phyloP scores from a whole-genome alignment of 2,329 filamentous ascomycete species.

The Apiospora phragmitis region DNA sequence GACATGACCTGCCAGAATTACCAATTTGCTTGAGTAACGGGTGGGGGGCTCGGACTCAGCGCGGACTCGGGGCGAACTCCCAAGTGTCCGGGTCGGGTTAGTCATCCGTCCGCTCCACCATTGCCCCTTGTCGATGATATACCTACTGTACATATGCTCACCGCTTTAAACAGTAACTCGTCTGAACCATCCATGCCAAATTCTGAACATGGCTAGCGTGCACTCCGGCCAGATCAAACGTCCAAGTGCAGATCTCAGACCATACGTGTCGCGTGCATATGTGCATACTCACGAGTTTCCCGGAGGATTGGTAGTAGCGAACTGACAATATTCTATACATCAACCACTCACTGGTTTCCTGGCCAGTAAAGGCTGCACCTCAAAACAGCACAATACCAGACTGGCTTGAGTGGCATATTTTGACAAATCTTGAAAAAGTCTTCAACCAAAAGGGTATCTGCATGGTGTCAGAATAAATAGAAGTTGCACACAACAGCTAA shows the following conservation, averaged over 20 bases:
- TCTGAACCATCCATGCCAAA: neutral
- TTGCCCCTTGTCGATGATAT: neutral
- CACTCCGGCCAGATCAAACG: neutral
- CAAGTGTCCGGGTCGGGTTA: neutral
- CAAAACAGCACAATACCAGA: neutral
- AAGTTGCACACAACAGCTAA: neutral
- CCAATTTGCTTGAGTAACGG: neutral
- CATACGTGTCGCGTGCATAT: too few relatives aligned
- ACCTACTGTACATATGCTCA: neutral
- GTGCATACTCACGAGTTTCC: neutral
- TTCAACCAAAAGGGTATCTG: neutral
- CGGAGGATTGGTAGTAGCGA: neutral
- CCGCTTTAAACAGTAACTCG: neutral
- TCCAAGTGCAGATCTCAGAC: too few relatives aligned
- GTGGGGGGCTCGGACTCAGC: neutral
- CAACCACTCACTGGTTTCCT: neutral
- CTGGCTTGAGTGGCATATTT: neutral
- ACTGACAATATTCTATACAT: neutral
- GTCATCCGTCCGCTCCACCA: neutral
- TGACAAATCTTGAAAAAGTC: neutral
- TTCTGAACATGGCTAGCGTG: neutral
- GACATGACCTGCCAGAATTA: neutral
- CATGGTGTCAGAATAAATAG: neutral
- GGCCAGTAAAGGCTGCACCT: neutral
- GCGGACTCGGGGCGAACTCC: neutral